Evolutionary conservation across 2,329 filamentous ascomycete genomes (phyloP).

Genomic region (Fusarium bactridioides): DNA sequence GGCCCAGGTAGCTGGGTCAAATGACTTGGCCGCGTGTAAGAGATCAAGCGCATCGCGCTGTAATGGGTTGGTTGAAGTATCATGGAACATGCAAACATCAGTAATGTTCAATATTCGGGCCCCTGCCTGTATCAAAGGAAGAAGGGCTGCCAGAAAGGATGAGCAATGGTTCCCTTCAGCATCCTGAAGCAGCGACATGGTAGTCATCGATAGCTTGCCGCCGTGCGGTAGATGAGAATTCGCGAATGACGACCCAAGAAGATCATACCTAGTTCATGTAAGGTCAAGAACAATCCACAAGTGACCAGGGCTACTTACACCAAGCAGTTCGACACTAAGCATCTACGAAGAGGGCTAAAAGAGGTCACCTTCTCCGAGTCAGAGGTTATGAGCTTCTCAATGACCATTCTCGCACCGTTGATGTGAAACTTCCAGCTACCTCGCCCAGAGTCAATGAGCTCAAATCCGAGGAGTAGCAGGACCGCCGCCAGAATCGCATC

Average conservation of each 20-base stretch:
- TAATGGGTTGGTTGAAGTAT: background rate
- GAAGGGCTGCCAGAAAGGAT: background rate
- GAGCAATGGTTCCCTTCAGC: background rate
- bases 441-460: background rate
- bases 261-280: background rate
- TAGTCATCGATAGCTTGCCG: background rate
- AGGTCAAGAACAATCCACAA: rapidly evolving
- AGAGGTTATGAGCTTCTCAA: background rate
- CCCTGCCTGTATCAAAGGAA: background rate
- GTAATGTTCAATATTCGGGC: background rate
- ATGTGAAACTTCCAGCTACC: background rate
- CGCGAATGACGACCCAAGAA: background rate
- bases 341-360: background rate
- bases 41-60: background rate
- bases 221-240: background rate
- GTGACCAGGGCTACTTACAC: background rate
- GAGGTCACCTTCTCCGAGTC: rapidly evolving
- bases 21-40: background rate
- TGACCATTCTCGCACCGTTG: background rate
- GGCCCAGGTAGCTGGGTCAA: background rate
- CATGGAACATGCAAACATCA: rapidly evolving
- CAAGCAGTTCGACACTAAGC: background rate
- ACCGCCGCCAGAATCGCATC: background rate
- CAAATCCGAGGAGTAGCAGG: background rate
- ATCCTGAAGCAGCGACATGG: background rate